phyloP scores from a whole-genome alignment of 768 basidiomycete genomes.

The Tubosaeta sp. region DNA sequence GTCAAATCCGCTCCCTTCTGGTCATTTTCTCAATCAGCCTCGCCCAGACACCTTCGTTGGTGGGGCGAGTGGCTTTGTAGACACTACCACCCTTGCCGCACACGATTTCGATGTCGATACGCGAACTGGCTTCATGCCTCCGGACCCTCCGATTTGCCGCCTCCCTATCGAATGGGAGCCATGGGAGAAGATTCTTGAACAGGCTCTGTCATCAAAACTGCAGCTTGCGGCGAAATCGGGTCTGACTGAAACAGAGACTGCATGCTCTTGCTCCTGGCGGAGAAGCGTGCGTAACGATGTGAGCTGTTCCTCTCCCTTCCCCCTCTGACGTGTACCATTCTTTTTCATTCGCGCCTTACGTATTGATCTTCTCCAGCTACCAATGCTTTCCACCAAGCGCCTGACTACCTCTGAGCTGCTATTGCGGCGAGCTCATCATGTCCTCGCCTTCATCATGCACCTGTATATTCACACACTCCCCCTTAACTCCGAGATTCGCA shows the following conservation, averaged over 20 bases:
- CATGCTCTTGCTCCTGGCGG: slow-evolving; percentile 52
- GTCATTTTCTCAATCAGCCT: slow-evolving; percentile 35
- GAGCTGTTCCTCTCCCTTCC: slow-evolving; percentile 8
- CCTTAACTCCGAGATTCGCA: slow-evolving; percentile 44
- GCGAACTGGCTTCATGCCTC: slow-evolving; percentile 88
- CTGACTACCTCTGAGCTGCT: slow-evolving; percentile 49
- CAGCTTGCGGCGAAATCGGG: slow-evolving; percentile 50
- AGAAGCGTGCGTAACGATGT: slow-evolving; percentile 45
- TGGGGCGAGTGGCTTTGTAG: slow-evolving; percentile 27
- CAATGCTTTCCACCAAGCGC: slow-evolving; percentile 43
- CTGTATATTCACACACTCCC: slow-evolving; percentile 72
- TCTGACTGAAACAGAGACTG: slow-evolving; percentile 34
- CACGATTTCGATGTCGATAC: slow-evolving; percentile 93
- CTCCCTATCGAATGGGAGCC: slow-evolving; percentile 59
- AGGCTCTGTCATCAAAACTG: slow-evolving; percentile 45
- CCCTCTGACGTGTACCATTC: neutral
- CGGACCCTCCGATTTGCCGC: slow-evolving; percentile 60
- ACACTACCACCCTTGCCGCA: slow-evolving; percentile 66
- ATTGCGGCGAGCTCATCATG: slow-evolving; percentile 69
- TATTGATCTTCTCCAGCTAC: slow-evolving; percentile 40
- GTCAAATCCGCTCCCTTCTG: slow-evolving; percentile 13
- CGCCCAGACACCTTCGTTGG: slow-evolving; percentile 30
- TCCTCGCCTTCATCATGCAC: slow-evolving; percentile 70
- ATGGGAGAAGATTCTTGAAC: slow-evolving; percentile 67
- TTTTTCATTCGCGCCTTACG: neutral